Evolutionary conservation across 2,329 filamentous ascomycete genomes (phyloP).

Genomic region (Diplodia scrobiculata): DNA sequence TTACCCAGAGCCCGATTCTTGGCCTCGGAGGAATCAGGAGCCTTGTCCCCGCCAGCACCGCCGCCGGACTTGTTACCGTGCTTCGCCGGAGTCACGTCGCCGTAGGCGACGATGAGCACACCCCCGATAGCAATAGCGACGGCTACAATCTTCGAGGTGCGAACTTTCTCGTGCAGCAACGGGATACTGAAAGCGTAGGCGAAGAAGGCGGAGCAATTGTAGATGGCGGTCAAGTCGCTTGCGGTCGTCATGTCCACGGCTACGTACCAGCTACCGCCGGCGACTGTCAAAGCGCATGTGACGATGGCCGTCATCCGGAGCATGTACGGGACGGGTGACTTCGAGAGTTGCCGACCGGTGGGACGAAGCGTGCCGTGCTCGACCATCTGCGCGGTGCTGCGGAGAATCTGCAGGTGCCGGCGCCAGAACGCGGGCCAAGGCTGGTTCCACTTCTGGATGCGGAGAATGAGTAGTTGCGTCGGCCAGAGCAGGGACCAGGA

Average conservation of each 20-base stretch:
- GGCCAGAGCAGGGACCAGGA: slow-evolving; percentile 93
- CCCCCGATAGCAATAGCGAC: slow-evolving; percentile 85
- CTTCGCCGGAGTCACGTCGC: slow-evolving; percentile 63
- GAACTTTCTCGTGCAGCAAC: slow-evolving; percentile 79
- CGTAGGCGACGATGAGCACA: slow-evolving; percentile 93
- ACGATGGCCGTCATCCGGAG: slow-evolving; percentile 76
- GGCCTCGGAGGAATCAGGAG: slow-evolving; percentile 55
- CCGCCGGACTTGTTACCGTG: slow-evolving; percentile 60
- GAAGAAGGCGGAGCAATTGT: slow-evolving; percentile 99
- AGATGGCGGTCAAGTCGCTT: slow-evolving; percentile 93
- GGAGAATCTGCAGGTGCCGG: slow-evolving; percentile 64
- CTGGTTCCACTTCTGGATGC: slow-evolving; percentile 73
- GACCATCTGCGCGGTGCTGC: slow-evolving; percentile 79
- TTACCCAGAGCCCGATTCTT: slow-evolving; percentile 79
- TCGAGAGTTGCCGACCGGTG: slow-evolving; percentile 49
- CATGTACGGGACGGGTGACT: slow-evolving; percentile 70
- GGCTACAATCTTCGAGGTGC: slow-evolving; percentile 80
- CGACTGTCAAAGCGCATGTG: slow-evolving; percentile 82
- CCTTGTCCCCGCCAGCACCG: slow-evolving; percentile 53
- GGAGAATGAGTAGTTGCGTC: slow-evolving; percentile 74
- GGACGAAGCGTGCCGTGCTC: slow-evolving; percentile 74
- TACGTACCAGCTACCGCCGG: slow-evolving; percentile 92
- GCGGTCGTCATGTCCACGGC: slow-evolving; percentile 92
- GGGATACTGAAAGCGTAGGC: slow-evolving; percentile 96
- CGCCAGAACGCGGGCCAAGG: slow-evolving; percentile 88